These are phyloP conservation scores for Schoenoplectus triqueter DNA, from an alignment of 202 grass and related monocot species.

Conservation along the genomic window DNA sequence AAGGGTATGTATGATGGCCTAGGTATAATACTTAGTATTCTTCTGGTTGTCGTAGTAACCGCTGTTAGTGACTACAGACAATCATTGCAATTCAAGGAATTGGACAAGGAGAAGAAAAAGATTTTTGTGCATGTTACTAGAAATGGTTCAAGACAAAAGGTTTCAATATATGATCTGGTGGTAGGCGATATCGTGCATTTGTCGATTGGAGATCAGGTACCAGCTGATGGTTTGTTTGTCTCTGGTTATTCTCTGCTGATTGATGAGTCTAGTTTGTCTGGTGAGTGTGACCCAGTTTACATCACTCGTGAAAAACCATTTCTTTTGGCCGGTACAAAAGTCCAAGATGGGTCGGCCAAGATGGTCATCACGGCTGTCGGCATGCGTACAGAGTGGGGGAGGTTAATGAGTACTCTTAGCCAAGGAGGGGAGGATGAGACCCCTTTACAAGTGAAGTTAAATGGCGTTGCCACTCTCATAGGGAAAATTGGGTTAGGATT, in stretches of 20 bases:
- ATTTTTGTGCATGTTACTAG: slow-evolving; percentile 79
- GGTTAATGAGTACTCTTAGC: slow-evolving; percentile 74
- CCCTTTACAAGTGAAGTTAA: slow-evolving; percentile 83
- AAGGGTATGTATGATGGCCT: slow-evolving; percentile 85
- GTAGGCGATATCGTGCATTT: slow-evolving; percentile 84
- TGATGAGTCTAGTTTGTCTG: slow-evolving; percentile 81
- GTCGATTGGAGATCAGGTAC: slow-evolving; percentile 75
- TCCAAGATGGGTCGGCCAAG: slow-evolving; percentile 83
- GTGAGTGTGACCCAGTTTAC: slow-evolving; percentile 73
- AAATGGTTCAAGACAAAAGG: slow-evolving; percentile 60
- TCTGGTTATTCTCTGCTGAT: slow-evolving; percentile 79
- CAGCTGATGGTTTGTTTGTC: slow-evolving; percentile 70
- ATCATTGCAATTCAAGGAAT: slow-evolving; percentile 84
- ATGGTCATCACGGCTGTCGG: slow-evolving; percentile 76
- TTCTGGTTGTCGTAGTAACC: slow-evolving; percentile 80
- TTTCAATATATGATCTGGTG: slow-evolving; percentile 70
- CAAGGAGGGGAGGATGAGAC: slow-evolving; percentile 85
- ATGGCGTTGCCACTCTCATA: slow-evolving; percentile 83
- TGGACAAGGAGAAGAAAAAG: slow-evolving; percentile 86
- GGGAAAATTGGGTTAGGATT: slow-evolving; percentile 79
- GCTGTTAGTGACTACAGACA: slow-evolving; percentile 80
- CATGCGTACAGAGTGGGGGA: slow-evolving; percentile 88
- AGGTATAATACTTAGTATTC: slow-evolving; percentile 78
- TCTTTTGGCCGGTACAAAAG: slow-evolving; percentile 75
- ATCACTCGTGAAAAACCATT: slow-evolving; percentile 69